Evolutionary conservation across 2,329 filamentous ascomycete genomes (phyloP).

Genomic region (Fusarium succisae): DNA sequence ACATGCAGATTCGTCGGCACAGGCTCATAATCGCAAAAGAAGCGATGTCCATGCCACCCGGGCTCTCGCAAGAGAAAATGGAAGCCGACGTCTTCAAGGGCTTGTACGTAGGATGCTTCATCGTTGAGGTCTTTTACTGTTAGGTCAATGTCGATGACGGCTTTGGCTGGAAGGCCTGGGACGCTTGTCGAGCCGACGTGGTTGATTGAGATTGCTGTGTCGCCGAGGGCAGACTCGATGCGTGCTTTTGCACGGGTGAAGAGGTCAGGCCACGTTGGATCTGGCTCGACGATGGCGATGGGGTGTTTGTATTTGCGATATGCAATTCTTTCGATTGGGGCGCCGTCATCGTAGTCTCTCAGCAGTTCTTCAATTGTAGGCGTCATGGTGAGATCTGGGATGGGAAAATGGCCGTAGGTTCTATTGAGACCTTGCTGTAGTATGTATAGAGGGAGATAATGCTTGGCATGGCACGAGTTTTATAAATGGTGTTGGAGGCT

Average conservation of each 20-base stretch:
- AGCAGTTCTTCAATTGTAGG: slow-evolving; percentile 41
- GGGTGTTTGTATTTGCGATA: slow-evolving; percentile 35
- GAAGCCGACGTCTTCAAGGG: slow-evolving; percentile 56
- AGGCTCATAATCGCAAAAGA: slow-evolving; percentile 51
- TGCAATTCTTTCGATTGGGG: slow-evolving; percentile 16
- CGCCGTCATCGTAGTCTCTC: no score
- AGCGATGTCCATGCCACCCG: slow-evolving; percentile 58
- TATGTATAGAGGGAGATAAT: no score
- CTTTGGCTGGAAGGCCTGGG: slow-evolving; percentile 59
- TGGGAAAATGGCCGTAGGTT: neutral
- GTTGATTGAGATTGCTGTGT: slow-evolving; percentile 49
- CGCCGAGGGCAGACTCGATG: slow-evolving; percentile 50
- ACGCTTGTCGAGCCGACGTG: slow-evolving; percentile 63
- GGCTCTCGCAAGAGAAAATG: slow-evolving; percentile 55
- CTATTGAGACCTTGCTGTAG: accelerated
- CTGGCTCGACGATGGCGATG: slow-evolving; percentile 48
- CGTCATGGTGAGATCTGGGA: slow-evolving; percentile 17
- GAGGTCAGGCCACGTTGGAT: slow-evolving; percentile 49
- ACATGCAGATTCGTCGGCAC: slow-evolving; percentile 58
- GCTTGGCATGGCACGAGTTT: neutral
- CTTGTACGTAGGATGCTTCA: slow-evolving; percentile 54
- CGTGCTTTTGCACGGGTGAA: slow-evolving; percentile 46
- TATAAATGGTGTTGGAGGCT: neutral
- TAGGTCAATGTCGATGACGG: slow-evolving; percentile 63
- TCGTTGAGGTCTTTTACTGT: slow-evolving; percentile 51